Conservation (phyloP, 495 filamentous ascomycete genomes). For the Cercophora sp. region DNA sequence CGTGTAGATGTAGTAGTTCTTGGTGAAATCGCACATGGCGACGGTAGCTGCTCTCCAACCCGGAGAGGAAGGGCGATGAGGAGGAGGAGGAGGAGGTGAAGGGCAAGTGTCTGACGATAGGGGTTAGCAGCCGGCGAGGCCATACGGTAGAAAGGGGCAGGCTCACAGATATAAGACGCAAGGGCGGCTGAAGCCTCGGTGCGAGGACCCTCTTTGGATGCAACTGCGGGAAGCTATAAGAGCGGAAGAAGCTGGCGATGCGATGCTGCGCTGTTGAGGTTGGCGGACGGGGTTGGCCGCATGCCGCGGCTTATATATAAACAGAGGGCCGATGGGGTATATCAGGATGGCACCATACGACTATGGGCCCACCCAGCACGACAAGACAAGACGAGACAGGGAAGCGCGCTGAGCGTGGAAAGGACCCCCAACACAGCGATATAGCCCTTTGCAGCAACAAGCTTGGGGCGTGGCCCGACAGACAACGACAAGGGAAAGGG, state of each 20-base stretch:
- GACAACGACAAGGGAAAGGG: not conserved
- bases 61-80: too few relatives aligned
- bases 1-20: constrained; percentile 75
- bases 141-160: not conserved
- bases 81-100: too few relatives aligned
- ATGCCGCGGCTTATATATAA: constrained; percentile 22
- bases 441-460: constrained; percentile 5
- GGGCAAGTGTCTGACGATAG: not conserved
- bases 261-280: constrained; percentile 11
- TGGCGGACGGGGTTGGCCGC: constrained; percentile 10
- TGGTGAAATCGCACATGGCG: constrained; percentile 74
- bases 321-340: constrained; percentile 16
- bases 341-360: constrained; percentile 3
- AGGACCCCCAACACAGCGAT: constrained; percentile 6
- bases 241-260: constrained; percentile 7
- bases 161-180: constrained; percentile 8
- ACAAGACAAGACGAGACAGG: constrained; percentile 9
- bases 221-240: constrained; percentile 15
- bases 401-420: constrained; percentile 9
- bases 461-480: not conserved
- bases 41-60: not conserved
- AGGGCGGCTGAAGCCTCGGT: constrained; percentile 7
- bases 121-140: constrained; percentile 1
- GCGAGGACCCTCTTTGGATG: constrained; percentile 15
- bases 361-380: constrained; percentile 15